phyloP scores from a whole-genome alignment of 2,329 filamentous ascomycete genomes.

The Apiospora kogelbergensis region DNA sequence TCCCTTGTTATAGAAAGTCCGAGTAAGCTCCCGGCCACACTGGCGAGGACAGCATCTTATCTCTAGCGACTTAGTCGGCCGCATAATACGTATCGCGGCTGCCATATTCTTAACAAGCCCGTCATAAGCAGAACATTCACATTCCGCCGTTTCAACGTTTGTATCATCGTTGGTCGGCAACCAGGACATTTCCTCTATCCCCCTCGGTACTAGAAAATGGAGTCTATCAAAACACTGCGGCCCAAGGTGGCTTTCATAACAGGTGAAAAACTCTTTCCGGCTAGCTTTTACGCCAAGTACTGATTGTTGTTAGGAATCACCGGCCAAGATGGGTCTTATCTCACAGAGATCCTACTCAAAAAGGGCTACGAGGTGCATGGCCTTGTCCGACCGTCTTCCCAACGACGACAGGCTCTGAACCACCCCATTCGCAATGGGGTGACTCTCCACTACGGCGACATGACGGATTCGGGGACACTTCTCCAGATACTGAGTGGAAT shows the following conservation, averaged over 20 bases:
- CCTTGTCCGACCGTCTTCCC: not conserved
- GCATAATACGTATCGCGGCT: not conserved
- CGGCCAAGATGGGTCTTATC: constrained; percentile 4
- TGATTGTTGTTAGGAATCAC: not conserved
- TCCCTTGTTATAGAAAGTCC: not conserved
- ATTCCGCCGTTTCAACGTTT: too few species aligned
- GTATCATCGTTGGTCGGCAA: too few species aligned
- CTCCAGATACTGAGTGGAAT: not conserved
- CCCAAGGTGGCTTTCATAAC: constrained; percentile 8
- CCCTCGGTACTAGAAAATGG: not conserved
- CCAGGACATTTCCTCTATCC: not conserved
- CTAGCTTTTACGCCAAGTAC: not conserved
- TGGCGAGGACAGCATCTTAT: not conserved
- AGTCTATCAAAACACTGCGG: not conserved
- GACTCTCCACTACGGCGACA: constrained; percentile 3
- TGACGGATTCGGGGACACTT: constrained; percentile 1
- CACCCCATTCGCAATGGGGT: not conserved
- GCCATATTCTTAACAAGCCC: too few species aligned
- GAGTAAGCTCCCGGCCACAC: not conserved
- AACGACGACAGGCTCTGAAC: constrained; percentile 1
- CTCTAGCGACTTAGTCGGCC: not conserved
- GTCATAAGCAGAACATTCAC: too few species aligned
- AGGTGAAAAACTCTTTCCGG: not conserved
- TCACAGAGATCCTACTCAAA: not conserved
- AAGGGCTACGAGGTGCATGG: constrained; percentile 5